Evolutionary conservation across 2,329 filamentous ascomycete species (phyloP).

Genomic region (Colletotrichum sp.): DNA sequence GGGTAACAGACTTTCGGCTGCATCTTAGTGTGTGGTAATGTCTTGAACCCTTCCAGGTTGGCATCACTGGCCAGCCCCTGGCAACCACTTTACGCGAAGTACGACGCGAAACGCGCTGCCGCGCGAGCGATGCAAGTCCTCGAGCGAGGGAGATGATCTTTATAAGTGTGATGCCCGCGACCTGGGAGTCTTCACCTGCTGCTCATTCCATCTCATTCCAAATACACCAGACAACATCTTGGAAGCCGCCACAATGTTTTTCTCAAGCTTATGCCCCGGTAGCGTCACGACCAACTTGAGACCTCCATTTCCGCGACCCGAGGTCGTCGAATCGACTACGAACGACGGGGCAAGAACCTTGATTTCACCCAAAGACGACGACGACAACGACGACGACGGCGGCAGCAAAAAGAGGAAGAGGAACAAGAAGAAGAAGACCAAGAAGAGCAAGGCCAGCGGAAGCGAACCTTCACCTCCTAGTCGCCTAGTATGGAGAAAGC

Average conservation of each 20-base stretch:
- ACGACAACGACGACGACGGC: background rate
- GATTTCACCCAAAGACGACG: background rate
- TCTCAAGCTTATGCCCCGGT: background rate
- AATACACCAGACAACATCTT: background rate
- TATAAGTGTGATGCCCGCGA: background rate
- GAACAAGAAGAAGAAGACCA: background rate
- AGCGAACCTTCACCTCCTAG: background rate
- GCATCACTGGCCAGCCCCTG: background rate
- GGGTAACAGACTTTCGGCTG: background rate
- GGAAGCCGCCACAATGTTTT: background rate
- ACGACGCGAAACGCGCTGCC: background rate
- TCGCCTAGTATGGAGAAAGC: background rate
- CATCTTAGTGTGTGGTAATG: background rate
- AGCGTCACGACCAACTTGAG: background rate
- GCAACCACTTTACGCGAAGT: background rate
- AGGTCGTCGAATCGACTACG: background rate
- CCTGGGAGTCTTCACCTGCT: accelerated
- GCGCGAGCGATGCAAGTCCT: background rate
- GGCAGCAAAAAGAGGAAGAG: background rate
- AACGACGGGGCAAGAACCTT: background rate
- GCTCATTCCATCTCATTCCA: background rate
- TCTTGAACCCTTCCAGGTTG: background rate
- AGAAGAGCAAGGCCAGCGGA: background rate
- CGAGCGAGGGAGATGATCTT: background rate
- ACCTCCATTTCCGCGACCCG: background rate